Base-by-base conservation (phyloP, 78 protist genomes). In the Trichosphaerium sp. region DNA sequence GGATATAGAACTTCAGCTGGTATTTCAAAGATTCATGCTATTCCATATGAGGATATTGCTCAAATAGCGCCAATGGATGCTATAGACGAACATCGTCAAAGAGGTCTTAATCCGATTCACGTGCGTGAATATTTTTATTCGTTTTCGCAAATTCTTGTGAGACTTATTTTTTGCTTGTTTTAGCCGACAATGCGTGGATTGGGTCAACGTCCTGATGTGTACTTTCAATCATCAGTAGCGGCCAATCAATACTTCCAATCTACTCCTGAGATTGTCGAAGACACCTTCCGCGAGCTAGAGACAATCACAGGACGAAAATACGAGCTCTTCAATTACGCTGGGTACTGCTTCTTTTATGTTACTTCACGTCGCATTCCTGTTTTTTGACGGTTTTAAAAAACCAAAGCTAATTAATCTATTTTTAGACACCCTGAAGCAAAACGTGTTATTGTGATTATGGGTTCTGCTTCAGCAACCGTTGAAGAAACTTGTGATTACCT, bases 1-100 rank as follows among this genome's bases (percentile, higher is more conserved):
- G 91, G 91, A 0, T 75, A 69, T 79, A 67, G 91, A 11, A 64
- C 75, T 0, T 48, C 73, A 41, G 84, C 67, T 75, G 88, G 69
- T 41, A 47, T 84, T 39, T 21, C 57, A 43, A 79, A 79, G 55
- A 57, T 85, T 47, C n/a, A n/a, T 32, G 5, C 32, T 21, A 29
- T 69, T 15, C 2, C 77, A 37, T 66, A 66, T 44, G 78, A 78
- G 41, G 62, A n/a, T 5, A 49, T 84, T 48, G 0, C 61, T 14
- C 3, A 2, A 38, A 51, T 73, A n/a, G 62, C 25, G 66, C 75
- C 71, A 3, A 4, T 3, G 59, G 70, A 74, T 25, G 35, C 4
- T 3, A 32, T 86, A 28, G 4, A 38, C 28, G 8, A 4, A 15
- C 69, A 55, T 72, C 82, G 83, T 35, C 51, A 35, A 54, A 38